phyloP scores from a whole-genome alignment of 805 yeast genomes.

The Isabelozyma pseudorhagii region DNA sequence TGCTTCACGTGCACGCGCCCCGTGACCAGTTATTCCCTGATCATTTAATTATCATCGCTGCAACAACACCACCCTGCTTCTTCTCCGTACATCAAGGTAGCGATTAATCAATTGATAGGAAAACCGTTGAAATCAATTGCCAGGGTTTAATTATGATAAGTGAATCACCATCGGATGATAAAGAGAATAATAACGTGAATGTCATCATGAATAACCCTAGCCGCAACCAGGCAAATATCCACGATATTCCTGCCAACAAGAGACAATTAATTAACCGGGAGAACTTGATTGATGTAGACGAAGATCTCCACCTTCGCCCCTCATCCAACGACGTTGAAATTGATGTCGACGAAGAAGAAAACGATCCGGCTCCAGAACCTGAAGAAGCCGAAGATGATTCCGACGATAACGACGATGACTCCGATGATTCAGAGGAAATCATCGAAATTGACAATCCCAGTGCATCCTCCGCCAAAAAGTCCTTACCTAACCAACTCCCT shows the following conservation, averaged over 20 bases:
- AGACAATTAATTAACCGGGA: constrained; percentile 1
- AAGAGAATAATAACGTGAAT: constrained; percentile 4
- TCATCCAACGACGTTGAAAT: constrained; percentile 6
- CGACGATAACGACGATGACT: constrained; percentile 9
- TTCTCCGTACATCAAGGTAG: not conserved
- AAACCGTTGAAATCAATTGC: too few relatives aligned
- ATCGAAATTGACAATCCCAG: constrained; percentile 1
- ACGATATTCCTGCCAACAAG: not conserved
- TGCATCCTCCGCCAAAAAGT: not conserved
- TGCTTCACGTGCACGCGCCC: too few relatives aligned
- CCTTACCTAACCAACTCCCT: constrained; percentile 8
- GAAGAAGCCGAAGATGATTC: constrained; percentile 13
- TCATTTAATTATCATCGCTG: not conserved
- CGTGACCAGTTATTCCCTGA: not conserved
- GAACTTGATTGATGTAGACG: not conserved
- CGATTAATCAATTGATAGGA: not conserved
- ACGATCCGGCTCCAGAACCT: constrained; percentile 10
- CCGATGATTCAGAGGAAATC: constrained; percentile 1
- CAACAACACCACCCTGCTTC: not conserved
- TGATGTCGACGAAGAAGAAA: constrained; percentile 9
- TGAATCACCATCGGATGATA: constrained; percentile 7
- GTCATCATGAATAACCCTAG: not conserved
- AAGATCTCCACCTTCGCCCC: not conserved
- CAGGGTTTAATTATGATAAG: constrained; percentile 4
- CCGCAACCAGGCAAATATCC: not conserved